Evolutionary conservation across 495 filamentous ascomycete species (phyloP), one percentile per base, ranked within the genome.

Genomic region (Lophiotrema nucula): DNA sequence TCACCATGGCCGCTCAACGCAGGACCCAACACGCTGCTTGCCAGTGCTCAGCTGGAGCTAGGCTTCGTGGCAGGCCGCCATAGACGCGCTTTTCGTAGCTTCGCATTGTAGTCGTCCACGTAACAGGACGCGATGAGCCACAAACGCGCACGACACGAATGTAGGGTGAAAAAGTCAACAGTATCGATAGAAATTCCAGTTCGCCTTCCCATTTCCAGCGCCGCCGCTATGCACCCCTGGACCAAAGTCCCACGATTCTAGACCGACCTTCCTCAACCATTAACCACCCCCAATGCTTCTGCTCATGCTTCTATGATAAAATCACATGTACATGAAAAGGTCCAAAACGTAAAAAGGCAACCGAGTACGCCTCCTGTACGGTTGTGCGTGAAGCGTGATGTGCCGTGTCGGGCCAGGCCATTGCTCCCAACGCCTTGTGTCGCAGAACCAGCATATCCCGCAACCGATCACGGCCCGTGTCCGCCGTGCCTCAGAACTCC

Each of bases 141-240:
- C n/a, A n/a, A n/a, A n/a, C n/a, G n/a, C n/a, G n/a, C n/a, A n/a
- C n/a, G n/a, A n/a, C n/a, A n/a, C n/a, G n/a, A n/a, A n/a, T n/a
- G n/a, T n/a, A n/a, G n/a, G n/a, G n/a, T n/a, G n/a, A n/a, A 8
- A 35, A 8, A 35, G 8, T 35, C 31, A 35, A 35, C 15, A 15
- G 31, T 15, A 35, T 8, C 8, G 15, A 35, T 35, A 8, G 8
- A 8, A 8, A 35, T 8, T 35, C 31, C 31, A 35, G 31, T 8
- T 35, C 8, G 31, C 31, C 31, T 35, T n/a, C n/a, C n/a, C n/a
- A n/a, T n/a, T n/a, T n/a, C 31, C 31, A 60, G 57, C 62, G 62
- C 62, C 62, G 62, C 60, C 62, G 62, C 62, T 65, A 65, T 65
- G 62, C 62, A 56, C 31, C 38, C 44, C 39, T 42, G 18, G 21